Conservation (phyloP, 805 yeast species). For the Ogataea paraovalis region DNA sequence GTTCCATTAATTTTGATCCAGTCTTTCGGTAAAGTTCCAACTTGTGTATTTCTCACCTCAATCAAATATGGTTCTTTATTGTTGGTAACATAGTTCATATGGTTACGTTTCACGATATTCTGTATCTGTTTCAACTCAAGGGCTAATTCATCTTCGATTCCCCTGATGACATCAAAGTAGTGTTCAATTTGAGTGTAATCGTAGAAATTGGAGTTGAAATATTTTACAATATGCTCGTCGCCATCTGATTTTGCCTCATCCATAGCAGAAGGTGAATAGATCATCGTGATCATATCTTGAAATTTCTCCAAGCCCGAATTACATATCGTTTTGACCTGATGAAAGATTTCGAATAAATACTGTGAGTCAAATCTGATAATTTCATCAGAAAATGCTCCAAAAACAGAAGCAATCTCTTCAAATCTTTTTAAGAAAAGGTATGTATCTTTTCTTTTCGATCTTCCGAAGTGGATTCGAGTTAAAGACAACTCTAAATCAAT, state of each 20-base stretch:
- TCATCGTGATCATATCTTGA: conserved; percentile 40
- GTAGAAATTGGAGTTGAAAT: conserved; percentile 43
- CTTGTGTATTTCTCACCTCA: conserved; percentile 63
- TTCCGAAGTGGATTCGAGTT: conserved; percentile 55
- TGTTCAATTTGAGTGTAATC: conserved; percentile 32
- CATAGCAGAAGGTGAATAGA: conserved; percentile 49
- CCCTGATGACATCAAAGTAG: conserved; percentile 38
- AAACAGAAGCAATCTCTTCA: conserved; percentile 33
- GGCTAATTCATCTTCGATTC: conserved; percentile 44
- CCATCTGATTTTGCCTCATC: conserved; percentile 44
- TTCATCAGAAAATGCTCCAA: conserved; percentile 16
- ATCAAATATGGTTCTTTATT: conserved; percentile 68
- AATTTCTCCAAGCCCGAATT: conserved; percentile 23
- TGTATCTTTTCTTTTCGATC: conserved; percentile 56
- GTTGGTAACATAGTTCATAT: conserved; percentile 50
- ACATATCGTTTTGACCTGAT: conserved; percentile 11
- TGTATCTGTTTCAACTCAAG: conserved; percentile 50
- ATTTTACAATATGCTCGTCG: conserved; percentile 31
- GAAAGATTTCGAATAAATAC: conserved; percentile 22
- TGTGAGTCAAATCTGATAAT: conserved; percentile 17
- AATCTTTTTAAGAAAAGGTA: conserved; percentile 49
- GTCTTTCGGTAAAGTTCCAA: conserved; percentile 56
- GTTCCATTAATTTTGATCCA: conserved; percentile 80
- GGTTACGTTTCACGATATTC: conserved; percentile 48
- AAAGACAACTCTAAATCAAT: conserved; percentile 58